Evolutionary conservation across 2,329 filamentous ascomycete species (phyloP).

Genomic region (Orbilia javanica): DNA sequence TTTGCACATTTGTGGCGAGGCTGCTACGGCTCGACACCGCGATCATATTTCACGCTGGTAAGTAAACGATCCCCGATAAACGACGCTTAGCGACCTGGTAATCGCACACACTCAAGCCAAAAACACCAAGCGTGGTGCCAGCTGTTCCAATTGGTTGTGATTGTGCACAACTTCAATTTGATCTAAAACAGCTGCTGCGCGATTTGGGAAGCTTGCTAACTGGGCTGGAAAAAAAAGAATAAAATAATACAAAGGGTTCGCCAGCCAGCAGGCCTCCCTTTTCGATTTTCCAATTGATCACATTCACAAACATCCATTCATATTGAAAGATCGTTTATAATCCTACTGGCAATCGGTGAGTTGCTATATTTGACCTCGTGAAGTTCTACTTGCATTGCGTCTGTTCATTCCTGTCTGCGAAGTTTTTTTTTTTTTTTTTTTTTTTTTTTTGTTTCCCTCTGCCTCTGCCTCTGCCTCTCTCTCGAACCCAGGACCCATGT

Average conservation of each 20-base stretch:
- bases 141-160: slow-evolving; percentile 8
- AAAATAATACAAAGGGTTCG: slow-evolving; percentile 13
- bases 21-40: background rate
- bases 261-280: slow-evolving; percentile 14
- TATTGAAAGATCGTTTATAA: background rate
- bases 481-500: background rate
- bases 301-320: background rate
- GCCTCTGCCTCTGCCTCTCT: too few species aligned
- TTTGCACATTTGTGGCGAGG: slow-evolving; percentile 11
- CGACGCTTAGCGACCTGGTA: slow-evolving; percentile 23
- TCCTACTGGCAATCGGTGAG: slow-evolving; percentile 4
- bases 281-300: slow-evolving; percentile 17
- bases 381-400: background rate
- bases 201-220: slow-evolving; percentile 6
- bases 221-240: slow-evolving; percentile 9
- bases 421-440: background rate
- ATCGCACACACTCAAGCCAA: slow-evolving; percentile 14
- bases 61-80: slow-evolving; percentile 25
- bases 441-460: too few species aligned
- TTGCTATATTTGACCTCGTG: background rate
- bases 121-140: background rate
- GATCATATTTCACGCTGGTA: slow-evolving; percentile 11
- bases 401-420: background rate
- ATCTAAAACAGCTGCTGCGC: slow-evolving; percentile 16
- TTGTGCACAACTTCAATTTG: background rate